Evolutionary conservation across 1,139 yeast genomes (phyloP).

Genomic region (Pichia cactophila): DNA sequence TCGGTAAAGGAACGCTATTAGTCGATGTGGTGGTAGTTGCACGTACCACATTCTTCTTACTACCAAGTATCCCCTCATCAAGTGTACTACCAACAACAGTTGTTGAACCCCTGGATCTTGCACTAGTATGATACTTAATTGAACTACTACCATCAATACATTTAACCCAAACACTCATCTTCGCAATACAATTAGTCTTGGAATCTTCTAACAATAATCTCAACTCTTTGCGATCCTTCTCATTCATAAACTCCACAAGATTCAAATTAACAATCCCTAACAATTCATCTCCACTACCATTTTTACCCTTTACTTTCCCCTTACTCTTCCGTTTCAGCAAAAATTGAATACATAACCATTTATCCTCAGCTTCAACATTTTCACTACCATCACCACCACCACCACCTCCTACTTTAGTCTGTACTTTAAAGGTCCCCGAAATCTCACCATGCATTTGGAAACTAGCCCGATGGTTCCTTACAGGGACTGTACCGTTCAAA

Average conservation of each 20-base stretch:
- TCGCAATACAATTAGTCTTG: conserved; percentile 72
- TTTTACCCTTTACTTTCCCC: background rate
- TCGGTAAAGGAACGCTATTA: background rate
- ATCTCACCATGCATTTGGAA: conserved; percentile 34
- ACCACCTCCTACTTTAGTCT: conserved; percentile 19
- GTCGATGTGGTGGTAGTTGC: background rate
- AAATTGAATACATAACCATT: conserved; percentile 32
- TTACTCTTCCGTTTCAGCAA: conserved; percentile 26
- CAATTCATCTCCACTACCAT: conserved; percentile 30
- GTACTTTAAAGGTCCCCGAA: background rate
- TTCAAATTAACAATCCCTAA: conserved; percentile 66
- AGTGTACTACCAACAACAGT: background rate
- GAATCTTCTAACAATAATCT: conserved; percentile 68
- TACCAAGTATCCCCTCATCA: background rate
- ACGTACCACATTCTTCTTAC: too few relatives aligned
- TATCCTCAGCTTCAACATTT: conserved; percentile 26
- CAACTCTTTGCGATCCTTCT: conserved; percentile 44
- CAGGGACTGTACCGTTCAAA: conserved; percentile 20
- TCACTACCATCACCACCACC: conserved; percentile 25
- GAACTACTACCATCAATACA: conserved; percentile 11
- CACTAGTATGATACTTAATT: conserved; percentile 1
- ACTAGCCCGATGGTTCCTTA: conserved; percentile 41
- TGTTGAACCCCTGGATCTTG: background rate
- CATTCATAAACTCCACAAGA: conserved; percentile 62
- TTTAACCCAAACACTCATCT: conserved; percentile 31